phyloP scores from a whole-genome alignment of 805 yeast species.

The Candida michaelii region DNA sequence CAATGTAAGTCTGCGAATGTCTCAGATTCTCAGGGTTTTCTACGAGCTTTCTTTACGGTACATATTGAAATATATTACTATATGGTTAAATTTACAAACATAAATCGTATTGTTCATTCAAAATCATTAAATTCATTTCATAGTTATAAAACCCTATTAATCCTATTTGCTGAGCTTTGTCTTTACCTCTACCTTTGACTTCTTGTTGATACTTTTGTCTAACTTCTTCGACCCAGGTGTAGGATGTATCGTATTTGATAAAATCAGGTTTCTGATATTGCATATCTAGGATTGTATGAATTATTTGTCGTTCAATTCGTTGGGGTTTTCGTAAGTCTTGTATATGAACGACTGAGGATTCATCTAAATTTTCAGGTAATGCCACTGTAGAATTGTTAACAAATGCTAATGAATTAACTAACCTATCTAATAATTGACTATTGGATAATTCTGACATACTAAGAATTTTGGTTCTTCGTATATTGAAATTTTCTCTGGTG shows the following conservation, averaged over 20 bases:
- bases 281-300: slow-evolving; percentile 25
- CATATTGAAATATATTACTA: too few species aligned
- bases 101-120: slow-evolving; percentile 27
- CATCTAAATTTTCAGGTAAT: slow-evolving; percentile 11
- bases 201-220: slow-evolving; percentile 7
- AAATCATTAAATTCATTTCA: slow-evolving; percentile 25
- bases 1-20: background rate
- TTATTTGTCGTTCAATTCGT: slow-evolving; percentile 23
- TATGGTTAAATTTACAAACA: too few species aligned
- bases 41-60: too few species aligned
- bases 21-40: too few species aligned
- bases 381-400: slow-evolving; percentile 32
- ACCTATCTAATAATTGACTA: slow-evolving; percentile 19
- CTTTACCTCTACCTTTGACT: slow-evolving; percentile 7
- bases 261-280: slow-evolving; percentile 21
- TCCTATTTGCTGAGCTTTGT: slow-evolving; percentile 1
- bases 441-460: slow-evolving; percentile 11
- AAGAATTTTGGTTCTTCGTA: slow-evolving; percentile 11
- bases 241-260: slow-evolving; percentile 26
- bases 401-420: slow-evolving; percentile 29
- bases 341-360: slow-evolving; percentile 1
- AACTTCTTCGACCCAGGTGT: slow-evolving; percentile 22
- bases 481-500: slow-evolving; percentile 18
- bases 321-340: slow-evolving; percentile 10
- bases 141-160: slow-evolving; percentile 25